Conservation (phyloP, 495 filamentous ascomycete genomes). For the Penicillium mononematosum region DNA sequence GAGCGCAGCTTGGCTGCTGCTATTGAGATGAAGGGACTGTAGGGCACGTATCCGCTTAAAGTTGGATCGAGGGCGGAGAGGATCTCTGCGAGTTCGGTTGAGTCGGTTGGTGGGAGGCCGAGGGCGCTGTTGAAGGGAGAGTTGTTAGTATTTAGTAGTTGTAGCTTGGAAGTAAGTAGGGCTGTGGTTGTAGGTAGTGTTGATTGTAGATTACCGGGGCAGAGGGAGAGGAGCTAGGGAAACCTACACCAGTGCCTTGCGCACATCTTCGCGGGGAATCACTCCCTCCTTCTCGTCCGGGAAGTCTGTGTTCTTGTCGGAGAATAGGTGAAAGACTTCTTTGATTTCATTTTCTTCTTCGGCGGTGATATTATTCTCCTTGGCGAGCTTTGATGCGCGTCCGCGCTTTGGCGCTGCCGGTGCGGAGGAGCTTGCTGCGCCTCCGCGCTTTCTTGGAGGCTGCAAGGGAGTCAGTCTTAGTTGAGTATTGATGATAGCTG, state of each 20-base stretch:
- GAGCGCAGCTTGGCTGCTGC: constrained; percentile 76
- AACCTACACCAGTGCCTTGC: constrained; percentile 76
- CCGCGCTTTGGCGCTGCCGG: constrained; percentile 43
- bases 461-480: constrained; percentile 14
- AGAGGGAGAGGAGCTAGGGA: background rate
- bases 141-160: background rate
- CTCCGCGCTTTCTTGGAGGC: constrained; percentile 45
- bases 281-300: constrained; percentile 69
- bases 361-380: constrained; percentile 78
- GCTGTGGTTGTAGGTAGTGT: background rate
- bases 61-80: constrained; percentile 78
- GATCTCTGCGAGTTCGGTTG: constrained; percentile 69
- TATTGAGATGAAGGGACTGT: constrained; percentile 75
- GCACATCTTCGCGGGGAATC: constrained; percentile 73
- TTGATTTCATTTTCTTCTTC: constrained; percentile 86
- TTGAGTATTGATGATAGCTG: background rate
- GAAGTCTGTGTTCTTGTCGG: constrained; percentile 54
- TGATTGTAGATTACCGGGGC: background rate
- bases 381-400: constrained; percentile 78
- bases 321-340: constrained; percentile 84
- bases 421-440: constrained; percentile 29
- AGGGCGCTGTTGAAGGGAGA: constrained; percentile 58
- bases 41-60: constrained; percentile 70
- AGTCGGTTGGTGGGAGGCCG: constrained; percentile 61
- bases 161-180: background rate